phyloP scores from a whole-genome alignment of 495 filamentous ascomycete genomes.

The Neurospora pannonica region DNA sequence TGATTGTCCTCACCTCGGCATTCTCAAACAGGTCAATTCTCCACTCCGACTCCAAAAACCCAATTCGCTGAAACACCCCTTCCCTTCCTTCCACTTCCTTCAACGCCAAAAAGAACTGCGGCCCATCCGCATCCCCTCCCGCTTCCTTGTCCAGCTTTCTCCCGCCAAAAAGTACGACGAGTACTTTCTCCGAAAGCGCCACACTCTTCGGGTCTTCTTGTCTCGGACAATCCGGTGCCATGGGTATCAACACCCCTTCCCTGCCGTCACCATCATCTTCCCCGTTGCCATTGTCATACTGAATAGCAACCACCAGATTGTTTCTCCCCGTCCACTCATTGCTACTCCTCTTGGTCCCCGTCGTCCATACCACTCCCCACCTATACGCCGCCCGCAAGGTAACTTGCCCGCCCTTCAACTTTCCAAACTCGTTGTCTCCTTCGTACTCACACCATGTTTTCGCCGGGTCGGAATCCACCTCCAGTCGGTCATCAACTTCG shows the following conservation, averaged over 20 bases:
- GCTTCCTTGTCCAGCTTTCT: not conserved
- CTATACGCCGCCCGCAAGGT: not conserved
- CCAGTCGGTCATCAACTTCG: not conserved
- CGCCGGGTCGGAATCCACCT: not conserved
- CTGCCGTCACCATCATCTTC: not conserved
- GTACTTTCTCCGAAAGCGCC: not conserved
- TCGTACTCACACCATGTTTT: conserved; percentile 8
- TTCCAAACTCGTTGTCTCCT: conserved; percentile 1
- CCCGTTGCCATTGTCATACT: not conserved
- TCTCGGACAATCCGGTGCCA: conserved; percentile 4
- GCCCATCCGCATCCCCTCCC: not conserved
- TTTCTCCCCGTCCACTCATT: conserved; percentile 2
- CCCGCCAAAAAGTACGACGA: conserved; percentile 7
- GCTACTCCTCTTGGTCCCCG: not conserved
- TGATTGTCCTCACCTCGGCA: not conserved
- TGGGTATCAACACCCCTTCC: not conserved
- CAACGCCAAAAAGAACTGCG: conserved; percentile 8
- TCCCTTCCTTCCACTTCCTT: conserved; percentile 1
- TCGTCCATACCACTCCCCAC: conserved; percentile 1
- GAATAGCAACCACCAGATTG: not conserved
- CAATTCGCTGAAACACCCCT: not conserved
- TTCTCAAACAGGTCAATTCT: not conserved
- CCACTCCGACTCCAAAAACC: conserved; percentile 9
- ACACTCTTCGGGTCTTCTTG: conserved; percentile 4
- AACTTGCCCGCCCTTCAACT: conserved; percentile 1